A percentile compares a stretch with the other conserved stretches of the same genome.
Evolutionary conservation across 306 rosid species (phyloP).

Genomic region (Corylus heterophylla): DNA sequence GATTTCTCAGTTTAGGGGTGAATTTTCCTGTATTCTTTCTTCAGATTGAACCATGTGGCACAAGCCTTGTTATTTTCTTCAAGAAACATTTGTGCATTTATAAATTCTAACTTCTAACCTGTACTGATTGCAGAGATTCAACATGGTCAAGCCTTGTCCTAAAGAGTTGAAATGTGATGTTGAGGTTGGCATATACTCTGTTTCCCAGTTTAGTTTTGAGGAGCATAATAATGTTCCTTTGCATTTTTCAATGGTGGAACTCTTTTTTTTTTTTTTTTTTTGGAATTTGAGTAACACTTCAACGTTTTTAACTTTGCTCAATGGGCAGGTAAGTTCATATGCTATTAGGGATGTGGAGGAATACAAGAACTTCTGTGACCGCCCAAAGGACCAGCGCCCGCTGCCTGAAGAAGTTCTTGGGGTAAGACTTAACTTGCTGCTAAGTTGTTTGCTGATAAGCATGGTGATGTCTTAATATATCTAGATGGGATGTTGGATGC

Average conservation of each 20-base stretch:
- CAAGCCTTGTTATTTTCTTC: not conserved
- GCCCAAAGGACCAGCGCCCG: constrained; percentile 91
- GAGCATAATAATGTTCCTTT: constrained; percentile 4
- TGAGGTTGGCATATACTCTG: constrained; percentile 60
- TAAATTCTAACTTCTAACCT: not conserved
- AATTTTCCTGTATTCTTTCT: not conserved
- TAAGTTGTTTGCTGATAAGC: not conserved
- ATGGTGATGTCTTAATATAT: not conserved
- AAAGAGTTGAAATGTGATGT: constrained; percentile 97
- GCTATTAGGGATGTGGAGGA: constrained; percentile 96
- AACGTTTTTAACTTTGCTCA: constrained; percentile 17
- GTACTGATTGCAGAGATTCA: constrained; percentile 71
- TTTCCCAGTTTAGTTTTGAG: constrained; percentile 3
- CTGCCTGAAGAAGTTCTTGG: constrained; percentile 94
- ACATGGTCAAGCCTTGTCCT: constrained; percentile 91
- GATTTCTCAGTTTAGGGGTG: not conserved
- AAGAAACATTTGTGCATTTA: constrained; percentile 3
- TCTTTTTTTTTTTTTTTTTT: constrained; percentile 9
- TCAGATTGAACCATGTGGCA: not conserved
- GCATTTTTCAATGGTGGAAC: not conserved
- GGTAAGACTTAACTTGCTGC: constrained; percentile 39
- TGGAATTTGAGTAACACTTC: constrained; percentile 4
- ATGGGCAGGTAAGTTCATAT: constrained; percentile 71
- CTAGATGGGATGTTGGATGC: not conserved
- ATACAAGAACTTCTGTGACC: constrained; percentile 95